A percentile compares a stretch with the other conserved stretches of the same genome.
Evolutionary conservation across 306 rosid genomes (phyloP).

Genomic region (Geum urbanum): DNA sequence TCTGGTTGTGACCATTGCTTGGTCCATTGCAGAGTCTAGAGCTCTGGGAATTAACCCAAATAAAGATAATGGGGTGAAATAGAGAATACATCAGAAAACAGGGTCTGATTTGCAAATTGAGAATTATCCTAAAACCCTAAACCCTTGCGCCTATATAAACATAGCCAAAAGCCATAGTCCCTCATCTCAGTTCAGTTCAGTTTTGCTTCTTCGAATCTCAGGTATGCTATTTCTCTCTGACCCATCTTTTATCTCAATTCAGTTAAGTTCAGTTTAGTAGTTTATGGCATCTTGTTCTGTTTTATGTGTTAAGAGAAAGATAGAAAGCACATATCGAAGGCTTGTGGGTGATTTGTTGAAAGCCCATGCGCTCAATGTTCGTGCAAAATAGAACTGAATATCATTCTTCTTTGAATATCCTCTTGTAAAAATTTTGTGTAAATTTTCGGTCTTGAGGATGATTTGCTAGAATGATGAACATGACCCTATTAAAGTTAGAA

Average conservation of each 20-base stretch:
- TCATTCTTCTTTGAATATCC: constrained; percentile 32
- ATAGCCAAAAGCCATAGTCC: not conserved
- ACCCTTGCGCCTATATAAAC: constrained; percentile 22
- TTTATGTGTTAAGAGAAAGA: too few species aligned
- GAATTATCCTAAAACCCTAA: constrained; percentile 39
- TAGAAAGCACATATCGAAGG: constrained; percentile 77
- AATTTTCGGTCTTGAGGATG: constrained; percentile 30
- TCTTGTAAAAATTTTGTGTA: constrained; percentile 18
- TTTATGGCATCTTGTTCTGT: not conserved
- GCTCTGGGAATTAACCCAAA: not conserved
- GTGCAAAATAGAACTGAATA: constrained; percentile 47
- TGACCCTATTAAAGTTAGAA: constrained; percentile 1
- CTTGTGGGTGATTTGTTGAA: constrained; percentile 29
- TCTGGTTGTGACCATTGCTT: constrained; percentile 28
- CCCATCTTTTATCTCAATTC: not conserved
- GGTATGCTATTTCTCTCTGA: not conserved
- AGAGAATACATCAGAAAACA: not conserved
- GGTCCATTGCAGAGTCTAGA: not conserved
- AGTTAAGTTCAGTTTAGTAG: not conserved
- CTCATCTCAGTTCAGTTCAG: constrained; percentile 8
- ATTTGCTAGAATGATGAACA: constrained; percentile 40
- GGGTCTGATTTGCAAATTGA: constrained; percentile 7
- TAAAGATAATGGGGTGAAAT: not conserved
- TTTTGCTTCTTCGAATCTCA: not conserved
- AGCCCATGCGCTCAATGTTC: constrained; percentile 57